phyloP scores from a whole-genome alignment of 1,284 basidiomycete species.

The Rhodofomes roseus region DNA sequence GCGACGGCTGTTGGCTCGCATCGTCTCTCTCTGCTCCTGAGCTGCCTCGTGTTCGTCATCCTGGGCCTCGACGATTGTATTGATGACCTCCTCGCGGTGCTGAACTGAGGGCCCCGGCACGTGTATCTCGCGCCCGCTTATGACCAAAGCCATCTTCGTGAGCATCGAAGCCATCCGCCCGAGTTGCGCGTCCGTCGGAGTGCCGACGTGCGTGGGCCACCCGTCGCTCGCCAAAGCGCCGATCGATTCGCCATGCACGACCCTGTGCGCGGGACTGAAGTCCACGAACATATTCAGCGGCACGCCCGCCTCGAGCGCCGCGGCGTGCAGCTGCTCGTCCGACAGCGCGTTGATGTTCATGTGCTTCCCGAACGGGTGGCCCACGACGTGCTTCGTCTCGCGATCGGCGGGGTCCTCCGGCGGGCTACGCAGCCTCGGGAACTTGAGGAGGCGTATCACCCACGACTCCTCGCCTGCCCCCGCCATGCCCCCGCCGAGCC shows the following conservation, averaged over 20 bases:
- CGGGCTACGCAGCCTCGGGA: neutral
- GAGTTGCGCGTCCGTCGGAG: slow-evolving; percentile 30
- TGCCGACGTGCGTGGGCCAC: slow-evolving; percentile 24
- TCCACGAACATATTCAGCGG: slow-evolving; percentile 44
- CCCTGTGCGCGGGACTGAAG: slow-evolving; percentile 10
- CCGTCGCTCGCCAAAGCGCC: slow-evolving; percentile 18
- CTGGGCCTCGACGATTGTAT: neutral
- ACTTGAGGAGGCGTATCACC: slow-evolving; percentile 3
- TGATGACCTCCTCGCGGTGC: neutral
- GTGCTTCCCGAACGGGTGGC: slow-evolving; percentile 40
- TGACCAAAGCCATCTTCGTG: slow-evolving; percentile 42
- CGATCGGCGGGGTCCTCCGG: slow-evolving; percentile 2
- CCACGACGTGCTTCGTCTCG: slow-evolving; percentile 13
- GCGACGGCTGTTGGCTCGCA: neutral
- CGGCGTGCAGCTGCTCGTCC: slow-evolving; percentile 47
- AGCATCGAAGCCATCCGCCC: slow-evolving; percentile 52
- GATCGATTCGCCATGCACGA: slow-evolving; percentile 8
- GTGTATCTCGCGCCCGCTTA: slow-evolving; percentile 23
- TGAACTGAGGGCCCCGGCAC: slow-evolving; percentile 12
- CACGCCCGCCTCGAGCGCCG: slow-evolving; percentile 61
- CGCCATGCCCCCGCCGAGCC: slow-evolving; percentile 12
- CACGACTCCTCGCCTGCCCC: slow-evolving; percentile 9
- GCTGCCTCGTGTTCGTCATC: neutral
- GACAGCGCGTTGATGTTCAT: slow-evolving; percentile 59
- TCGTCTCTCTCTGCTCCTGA: neutral